Base-by-base conservation (phyloP, 2,329 filamentous ascomycete genomes). In the Sarocladiaceae sp. region DNA sequence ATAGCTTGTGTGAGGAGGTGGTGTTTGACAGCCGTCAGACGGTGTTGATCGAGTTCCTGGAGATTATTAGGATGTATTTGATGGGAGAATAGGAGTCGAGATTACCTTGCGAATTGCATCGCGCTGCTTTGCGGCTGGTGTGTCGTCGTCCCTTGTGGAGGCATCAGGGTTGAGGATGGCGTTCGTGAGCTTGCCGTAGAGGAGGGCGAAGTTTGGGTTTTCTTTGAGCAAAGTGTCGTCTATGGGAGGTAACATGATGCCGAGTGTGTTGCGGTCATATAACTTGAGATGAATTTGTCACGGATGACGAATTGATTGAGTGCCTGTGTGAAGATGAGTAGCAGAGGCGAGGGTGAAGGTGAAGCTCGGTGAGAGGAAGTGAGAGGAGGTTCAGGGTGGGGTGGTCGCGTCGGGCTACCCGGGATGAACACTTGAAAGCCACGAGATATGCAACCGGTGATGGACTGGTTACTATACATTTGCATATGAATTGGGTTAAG, bases 151-250 rank as follows among this genome's bases (percentile, higher is more conserved):
- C 53, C 69, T 76, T 2, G 76, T 78, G 7, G 78, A 77, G 2
- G 74, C 78, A 58, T 82, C 74, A 0, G 70, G 59, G 50, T 79
- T 77, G 4, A 83, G 67, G 20, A 81, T 58, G 2, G 65, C 65
- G 1, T 67, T 72, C 6, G 72, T 75, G 35, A 83, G 64, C 11
- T 67, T 74, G 13, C 62, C 66, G 58, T 82, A 78, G 4, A 83
- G 67, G 26, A 67, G 64, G n/a, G 74, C 73, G 53, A 83, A 83
- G 18, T 75, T 69, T 0, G 78, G 78, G 50, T 83, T 82, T 47
- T 65, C 68, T 43, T 69, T 59, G 1, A 83, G 58, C 15, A 82
- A 63, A 0, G 67, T 52, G 7, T 73, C 66, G 16, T 82, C 78
- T 7, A 82, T 60, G 0, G 76, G 77, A 0, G 79, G 79, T 2